phyloP scores from a whole-genome alignment of 2,329 filamentous ascomycete genomes.

The Ophiostoma perfectum region DNA sequence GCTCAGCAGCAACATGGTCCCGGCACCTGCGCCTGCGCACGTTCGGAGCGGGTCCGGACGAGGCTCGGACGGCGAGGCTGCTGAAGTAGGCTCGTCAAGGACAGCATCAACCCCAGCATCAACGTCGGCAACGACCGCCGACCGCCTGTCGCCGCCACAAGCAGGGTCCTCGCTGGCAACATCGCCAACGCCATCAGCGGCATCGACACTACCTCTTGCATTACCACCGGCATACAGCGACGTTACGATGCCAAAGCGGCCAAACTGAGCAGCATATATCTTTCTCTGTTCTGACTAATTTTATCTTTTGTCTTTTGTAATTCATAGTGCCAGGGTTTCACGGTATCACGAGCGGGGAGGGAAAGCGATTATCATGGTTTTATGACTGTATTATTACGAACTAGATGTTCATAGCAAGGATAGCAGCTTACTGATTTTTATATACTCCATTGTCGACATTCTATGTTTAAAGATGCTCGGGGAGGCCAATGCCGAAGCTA shows the following conservation, averaged over 20 bases:
- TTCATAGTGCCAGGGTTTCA: not conserved
- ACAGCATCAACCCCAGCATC: not conserved
- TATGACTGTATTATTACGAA: not conserved
- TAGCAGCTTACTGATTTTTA: no score
- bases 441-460: no score
- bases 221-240: conserved; percentile 19
- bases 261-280: not conserved
- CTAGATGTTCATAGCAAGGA: no score
- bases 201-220: not conserved
- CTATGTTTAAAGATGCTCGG: no score
- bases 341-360: no score
- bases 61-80: no score
- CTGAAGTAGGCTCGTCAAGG: not conserved
- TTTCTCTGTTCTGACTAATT: not conserved
- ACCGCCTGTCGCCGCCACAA: not conserved
- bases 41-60: not conserved
- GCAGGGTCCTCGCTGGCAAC: not conserved
- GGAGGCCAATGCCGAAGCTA: no score
- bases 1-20: not conserved
- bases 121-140: not conserved
- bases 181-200: not conserved
- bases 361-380: not conserved
- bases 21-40: conserved; percentile 5
- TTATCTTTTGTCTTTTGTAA: not conserved
- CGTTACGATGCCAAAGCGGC: not conserved